Base-by-base conservation (phyloP, 176 grass and related monocot species). In the bread wheat (Triticum aestivum) region DNA sequence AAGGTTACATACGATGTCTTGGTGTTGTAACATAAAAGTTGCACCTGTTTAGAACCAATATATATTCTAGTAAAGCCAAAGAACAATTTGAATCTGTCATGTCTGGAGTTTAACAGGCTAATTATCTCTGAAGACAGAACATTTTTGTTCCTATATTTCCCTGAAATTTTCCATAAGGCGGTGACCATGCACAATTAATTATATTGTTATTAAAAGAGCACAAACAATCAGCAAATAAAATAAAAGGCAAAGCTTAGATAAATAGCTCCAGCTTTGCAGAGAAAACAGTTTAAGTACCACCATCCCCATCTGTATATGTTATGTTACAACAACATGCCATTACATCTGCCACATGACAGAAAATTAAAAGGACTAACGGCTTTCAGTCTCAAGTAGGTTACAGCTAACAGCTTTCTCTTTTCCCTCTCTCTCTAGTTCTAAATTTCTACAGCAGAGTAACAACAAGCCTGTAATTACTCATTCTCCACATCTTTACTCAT, bases 371-470 rank as follows among this genome's bases (percentile, higher is more conserved):
- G 41, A 15, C 49, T 61, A 61, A 21, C 24, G 14, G 34, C 49
- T 21, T 61, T 73, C 29, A 23, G 18, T 17, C 45, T 81, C 20
- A 49, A 51, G 12, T 54, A 54, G 51, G 51, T 66, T 14, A 81
- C 62, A 81, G 62, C 39, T 84, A 62, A 75, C 82, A 84, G 69
- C 68, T 20, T 56, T 29, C 61, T 54, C 34, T 71, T 59, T 59
- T 21, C 56, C 56, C 51, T 18, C 51, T 54, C 78, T 34, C 83
- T 65, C 70, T 76, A 76, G 58, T 52, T 64, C 83, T 77, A 77
- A 49, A 85, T 77, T 85, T 85, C 73, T 85, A 78, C 83, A 85
- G 26, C 56, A 59, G 11, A 59, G 29, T 59, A 85, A 76, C 70
- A 78, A 54, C 49, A 51, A 6, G 47, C 39, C 29, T 54, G 21